Evolutionary conservation across 2,329 filamentous ascomycete genomes (phyloP).

Genomic region (Cladophialophora chaetospira): DNA sequence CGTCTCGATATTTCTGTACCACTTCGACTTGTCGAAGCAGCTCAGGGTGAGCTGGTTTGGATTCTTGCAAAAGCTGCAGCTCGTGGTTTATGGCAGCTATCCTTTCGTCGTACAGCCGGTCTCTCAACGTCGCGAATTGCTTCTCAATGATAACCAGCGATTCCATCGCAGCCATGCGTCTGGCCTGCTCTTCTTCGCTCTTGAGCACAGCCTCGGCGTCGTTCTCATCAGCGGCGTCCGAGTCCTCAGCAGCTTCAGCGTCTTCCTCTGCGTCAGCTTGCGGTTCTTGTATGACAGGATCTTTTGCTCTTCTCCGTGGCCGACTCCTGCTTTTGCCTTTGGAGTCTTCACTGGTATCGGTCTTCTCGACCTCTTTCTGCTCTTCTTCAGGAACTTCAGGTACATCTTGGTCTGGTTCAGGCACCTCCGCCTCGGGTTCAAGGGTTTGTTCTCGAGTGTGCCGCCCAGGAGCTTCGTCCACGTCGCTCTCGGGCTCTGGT

Average conservation of each 20-base stretch:
- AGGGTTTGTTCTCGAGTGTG: conserved; percentile 37
- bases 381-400: conserved; percentile 48
- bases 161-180: conserved; percentile 77
- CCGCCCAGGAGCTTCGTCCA: conserved; percentile 34
- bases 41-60: conserved; percentile 76
- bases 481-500: conserved; percentile 28
- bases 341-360: conserved; percentile 64
- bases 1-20: conserved; percentile 77
- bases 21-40: conserved; percentile 87
- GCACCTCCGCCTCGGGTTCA: conserved; percentile 36
- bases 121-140: conserved; percentile 83
- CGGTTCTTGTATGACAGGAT: conserved; percentile 43
- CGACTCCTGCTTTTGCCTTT: conserved; percentile 50
- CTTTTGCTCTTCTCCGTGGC: conserved; percentile 42
- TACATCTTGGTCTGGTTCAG: conserved; percentile 49
- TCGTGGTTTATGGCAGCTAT: conserved; percentile 76
- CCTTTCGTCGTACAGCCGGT: conserved; percentile 80
- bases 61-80: conserved; percentile 60
- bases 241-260: conserved; percentile 49
- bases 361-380: conserved; percentile 49
- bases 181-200: conserved; percentile 62
- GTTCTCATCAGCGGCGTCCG: conserved; percentile 47
- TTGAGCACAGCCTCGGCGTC: conserved; percentile 49
- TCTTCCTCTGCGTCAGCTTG: conserved; percentile 54
- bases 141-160: conserved; percentile 79